These are phyloP conservation scores for Eucalyptus lansdowneana DNA, from an alignment of 345 rosid species.

Conservation along the genomic window DNA sequence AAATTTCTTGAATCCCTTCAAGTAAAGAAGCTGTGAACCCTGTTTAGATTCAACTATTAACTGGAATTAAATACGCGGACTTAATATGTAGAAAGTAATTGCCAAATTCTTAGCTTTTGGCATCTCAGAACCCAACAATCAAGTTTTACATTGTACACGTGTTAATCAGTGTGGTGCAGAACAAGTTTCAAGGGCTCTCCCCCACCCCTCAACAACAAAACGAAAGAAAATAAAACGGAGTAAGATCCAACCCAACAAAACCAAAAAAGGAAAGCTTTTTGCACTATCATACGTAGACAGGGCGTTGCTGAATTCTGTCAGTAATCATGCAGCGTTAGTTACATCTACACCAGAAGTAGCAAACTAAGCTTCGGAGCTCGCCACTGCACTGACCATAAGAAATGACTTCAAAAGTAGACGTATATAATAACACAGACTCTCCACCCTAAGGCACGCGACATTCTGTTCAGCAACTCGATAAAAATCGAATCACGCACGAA, in stretches of 20 bases:
- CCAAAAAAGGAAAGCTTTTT: neutral
- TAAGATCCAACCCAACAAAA: neutral
- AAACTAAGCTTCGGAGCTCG: neutral
- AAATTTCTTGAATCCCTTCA: neutral
- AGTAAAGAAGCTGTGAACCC: neutral
- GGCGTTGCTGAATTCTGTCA: neutral
- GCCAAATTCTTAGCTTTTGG: neutral
- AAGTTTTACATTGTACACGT: neutral
- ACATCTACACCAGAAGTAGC: neutral
- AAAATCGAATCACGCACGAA: neutral
- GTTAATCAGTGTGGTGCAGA: neutral
- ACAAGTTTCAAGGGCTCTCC: neutral
- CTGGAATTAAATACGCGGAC: neutral
- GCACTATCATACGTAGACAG: neutral
- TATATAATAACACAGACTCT: neutral
- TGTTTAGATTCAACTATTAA: neutral
- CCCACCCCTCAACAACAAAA: neutral
- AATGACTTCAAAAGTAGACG: neutral
- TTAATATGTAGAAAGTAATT: neutral
- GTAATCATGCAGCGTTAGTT: neutral
- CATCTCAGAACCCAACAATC: neutral
- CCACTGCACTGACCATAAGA: neutral
- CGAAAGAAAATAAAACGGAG: neutral
- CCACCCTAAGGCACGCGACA: neutral
- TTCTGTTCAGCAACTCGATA: neutral